Percentiles rank a stretch among this genome's conserved stretches.
These are phyloP conservation scores for Blepharisma stoltei DNA, from an alignment of 73 alveolate species.

Conservation along the genomic window DNA sequence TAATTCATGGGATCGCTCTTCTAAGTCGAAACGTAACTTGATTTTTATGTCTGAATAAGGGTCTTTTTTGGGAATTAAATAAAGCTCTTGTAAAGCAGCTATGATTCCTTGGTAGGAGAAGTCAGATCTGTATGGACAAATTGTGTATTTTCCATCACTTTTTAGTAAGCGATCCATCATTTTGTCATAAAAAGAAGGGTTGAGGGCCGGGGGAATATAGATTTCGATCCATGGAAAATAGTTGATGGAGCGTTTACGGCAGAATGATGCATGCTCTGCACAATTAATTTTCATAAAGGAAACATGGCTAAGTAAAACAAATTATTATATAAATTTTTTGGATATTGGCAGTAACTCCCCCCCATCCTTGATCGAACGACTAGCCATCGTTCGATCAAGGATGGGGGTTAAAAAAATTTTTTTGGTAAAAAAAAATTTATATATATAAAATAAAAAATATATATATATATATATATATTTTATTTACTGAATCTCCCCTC, in stretches of 20 bases:
- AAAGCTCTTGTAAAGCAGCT: slow-evolving; percentile 12
- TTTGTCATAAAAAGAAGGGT: background rate
- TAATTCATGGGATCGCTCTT: background rate
- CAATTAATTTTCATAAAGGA: slow-evolving; percentile 28
- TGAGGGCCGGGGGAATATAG: background rate
- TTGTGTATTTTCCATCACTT: background rate
- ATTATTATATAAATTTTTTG: too few relatives aligned
- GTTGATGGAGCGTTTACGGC: background rate
- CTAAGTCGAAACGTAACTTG: background rate
- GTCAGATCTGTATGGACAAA: slow-evolving; percentile 25
- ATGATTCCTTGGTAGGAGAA: background rate
- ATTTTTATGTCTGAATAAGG: background rate
- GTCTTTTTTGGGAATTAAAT: background rate
- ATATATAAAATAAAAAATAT: too few relatives aligned
- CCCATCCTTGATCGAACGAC: too few relatives aligned
- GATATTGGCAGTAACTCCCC: too few relatives aligned
- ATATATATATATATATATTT: too few relatives aligned
- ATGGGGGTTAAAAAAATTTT: too few relatives aligned
- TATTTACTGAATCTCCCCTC: too few relatives aligned
- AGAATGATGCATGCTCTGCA: background rate
- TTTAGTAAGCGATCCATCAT: background rate
- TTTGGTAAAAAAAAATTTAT: too few relatives aligned
- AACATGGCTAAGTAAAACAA: background rate
- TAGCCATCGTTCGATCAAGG: too few relatives aligned
- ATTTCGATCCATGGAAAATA: slow-evolving; percentile 26